Percentiles rank a stretch among this genome's conserved stretches.
phyloP scores from a whole-genome alignment of 2,329 filamentous ascomycete species.

The Fusarium tuaranense region DNA sequence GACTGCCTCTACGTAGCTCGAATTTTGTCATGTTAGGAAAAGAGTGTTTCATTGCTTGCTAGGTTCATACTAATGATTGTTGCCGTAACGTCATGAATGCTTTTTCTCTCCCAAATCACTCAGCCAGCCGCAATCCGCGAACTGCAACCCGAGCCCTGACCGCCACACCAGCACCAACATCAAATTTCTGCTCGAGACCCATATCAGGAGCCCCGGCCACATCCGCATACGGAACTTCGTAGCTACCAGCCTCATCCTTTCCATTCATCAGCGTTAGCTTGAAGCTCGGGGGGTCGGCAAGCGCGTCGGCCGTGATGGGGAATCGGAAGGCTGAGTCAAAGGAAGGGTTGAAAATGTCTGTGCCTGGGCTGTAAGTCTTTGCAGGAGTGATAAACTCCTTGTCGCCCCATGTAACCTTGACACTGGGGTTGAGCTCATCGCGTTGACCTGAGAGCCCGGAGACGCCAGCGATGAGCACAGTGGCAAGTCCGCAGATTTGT shows the following conservation, averaged over 20 bases:
- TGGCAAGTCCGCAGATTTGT: constrained; percentile 40
- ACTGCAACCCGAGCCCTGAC: constrained; percentile 34
- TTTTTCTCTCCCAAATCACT: constrained; percentile 18
- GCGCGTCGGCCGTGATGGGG: constrained; percentile 34
- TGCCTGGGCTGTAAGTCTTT: constrained; percentile 41
- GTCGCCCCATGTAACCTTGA: constrained; percentile 41
- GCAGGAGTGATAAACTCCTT: constrained; percentile 39
- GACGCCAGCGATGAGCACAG: constrained; percentile 40
- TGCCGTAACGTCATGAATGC: not conserved
- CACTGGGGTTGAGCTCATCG: constrained; percentile 42
- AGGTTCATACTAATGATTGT: constrained; percentile 8
- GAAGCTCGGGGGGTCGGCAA: constrained; percentile 30
- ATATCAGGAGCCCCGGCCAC: constrained; percentile 27
- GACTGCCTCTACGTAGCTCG: not conserved
- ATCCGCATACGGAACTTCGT: constrained; percentile 30
- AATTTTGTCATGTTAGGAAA: not conserved
- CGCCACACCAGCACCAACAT: constrained; percentile 35
- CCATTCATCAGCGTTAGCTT: constrained; percentile 37
- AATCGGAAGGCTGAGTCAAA: constrained; percentile 41
- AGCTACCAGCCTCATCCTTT: constrained; percentile 16
- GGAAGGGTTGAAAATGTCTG: constrained; percentile 42
- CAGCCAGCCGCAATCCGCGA: constrained; percentile 32
- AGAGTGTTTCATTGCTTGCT: constrained; percentile 12
- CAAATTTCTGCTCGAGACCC: constrained; percentile 28
- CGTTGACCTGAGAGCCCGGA: constrained; percentile 34